phyloP scores from a whole-genome alignment of 176 grass and related monocot species.

The Areca catechu region DNA sequence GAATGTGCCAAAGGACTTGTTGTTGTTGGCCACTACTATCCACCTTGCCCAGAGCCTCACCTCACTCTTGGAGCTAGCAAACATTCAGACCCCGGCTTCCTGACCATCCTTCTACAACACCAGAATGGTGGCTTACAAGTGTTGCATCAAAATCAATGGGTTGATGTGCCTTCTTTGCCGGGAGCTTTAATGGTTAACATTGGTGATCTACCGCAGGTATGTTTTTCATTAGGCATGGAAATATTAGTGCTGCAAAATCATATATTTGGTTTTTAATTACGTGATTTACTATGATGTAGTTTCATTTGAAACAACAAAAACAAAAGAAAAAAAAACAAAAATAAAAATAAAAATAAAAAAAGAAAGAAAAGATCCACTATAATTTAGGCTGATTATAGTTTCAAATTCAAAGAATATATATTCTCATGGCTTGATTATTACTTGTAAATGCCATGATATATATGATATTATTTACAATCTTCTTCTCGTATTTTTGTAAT shows the following conservation, averaged over 20 bases:
- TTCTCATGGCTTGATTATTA: too few species aligned
- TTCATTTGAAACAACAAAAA: too few species aligned
- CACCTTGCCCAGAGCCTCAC: conserved; percentile 47
- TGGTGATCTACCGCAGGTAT: conserved; percentile 46
- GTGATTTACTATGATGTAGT: too few species aligned
- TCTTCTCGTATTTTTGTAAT: not conserved
- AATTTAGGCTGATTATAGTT: too few species aligned
- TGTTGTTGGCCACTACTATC: conserved; percentile 40
- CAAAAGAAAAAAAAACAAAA: too few species aligned
- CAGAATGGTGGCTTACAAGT: conserved; percentile 42
- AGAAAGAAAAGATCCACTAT: too few species aligned
- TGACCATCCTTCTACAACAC: conserved; percentile 51
- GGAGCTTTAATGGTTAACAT: conserved; percentile 48
- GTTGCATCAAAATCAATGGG: conserved; percentile 21
- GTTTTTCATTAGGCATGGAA: not conserved
- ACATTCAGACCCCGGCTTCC: conserved; percentile 37
- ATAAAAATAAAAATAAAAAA: too few species aligned
- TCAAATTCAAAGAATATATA: too few species aligned
- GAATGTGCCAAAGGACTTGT: conserved; percentile 16
- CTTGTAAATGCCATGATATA: too few species aligned
- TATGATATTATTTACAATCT: not conserved
- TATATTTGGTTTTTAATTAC: not conserved
- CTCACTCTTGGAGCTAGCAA: conserved; percentile 22
- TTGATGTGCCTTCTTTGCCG: conserved; percentile 28
- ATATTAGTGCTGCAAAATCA: not conserved